Evolutionary conservation across 352 stramenopile species (phyloP), one percentile per base, ranked within the genome.

Genomic region (Phytophthora sojae): DNA sequence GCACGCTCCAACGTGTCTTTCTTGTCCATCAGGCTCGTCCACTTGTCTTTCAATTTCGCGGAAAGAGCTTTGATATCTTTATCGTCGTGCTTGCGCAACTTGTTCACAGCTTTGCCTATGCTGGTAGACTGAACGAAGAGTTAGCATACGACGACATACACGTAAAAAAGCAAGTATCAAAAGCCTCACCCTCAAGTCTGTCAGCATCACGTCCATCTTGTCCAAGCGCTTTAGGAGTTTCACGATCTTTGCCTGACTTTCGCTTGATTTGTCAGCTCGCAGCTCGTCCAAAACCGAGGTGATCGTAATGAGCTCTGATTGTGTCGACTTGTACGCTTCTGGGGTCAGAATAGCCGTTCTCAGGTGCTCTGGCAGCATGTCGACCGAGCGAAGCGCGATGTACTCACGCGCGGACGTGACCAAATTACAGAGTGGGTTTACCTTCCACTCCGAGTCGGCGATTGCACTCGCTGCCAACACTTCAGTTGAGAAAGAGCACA

Each of bases 101-200:
- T 95, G 75, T 95, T 94, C 3, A 97, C 81, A 49, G 82, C 80
- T 74, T 96, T 95, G 12, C 88, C 88, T 53, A 97, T 95, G 51
- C 88, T 94, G 2, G 90, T 97, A 12, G 85, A 86, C 87, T 94
- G 53, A 25, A 69, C 12, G 17, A 53, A 50, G 4, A 53, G 12
- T 74, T 53, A 75, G 47, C 63, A 54, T 55, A 44, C 32, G 32
- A 23, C 21, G 19, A 14, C n/a, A 21, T 47, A 21, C 54, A 39
- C n/a, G n/a, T 23, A 45, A 30, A 19, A 57, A 12, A 29, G 11
- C 54, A 52, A 17, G 42, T 44, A 21, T 30, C 47, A 29, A 37
- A 29, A 44, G 2, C 60, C 79, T 69, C 67, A 94, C 86, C 35
- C 90, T 77, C n/a, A 97, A 76, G 64, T 96, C 88, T 23, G 84